Base-by-base conservation (phyloP, 768 basidiomycete species). In the Leccinum rimulosum region DNA sequence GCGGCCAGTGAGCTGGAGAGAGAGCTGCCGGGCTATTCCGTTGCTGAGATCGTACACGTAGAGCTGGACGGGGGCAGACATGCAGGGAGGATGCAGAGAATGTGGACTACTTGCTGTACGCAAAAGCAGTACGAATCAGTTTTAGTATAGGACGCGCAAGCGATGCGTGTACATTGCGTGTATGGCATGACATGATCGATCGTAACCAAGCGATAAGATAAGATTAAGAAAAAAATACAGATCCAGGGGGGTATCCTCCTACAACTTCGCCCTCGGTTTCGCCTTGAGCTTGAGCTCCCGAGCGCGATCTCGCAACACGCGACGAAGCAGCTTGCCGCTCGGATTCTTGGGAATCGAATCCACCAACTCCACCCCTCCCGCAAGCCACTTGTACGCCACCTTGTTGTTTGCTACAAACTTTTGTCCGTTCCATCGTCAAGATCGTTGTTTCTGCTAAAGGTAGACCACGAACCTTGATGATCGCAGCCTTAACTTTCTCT, bases 1-100 rank as follows among this genome's bases (percentile, higher is more conserved):
- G 54, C 84, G 83, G 5, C 95, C 95, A 0, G 89, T 90, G 43
- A 97, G 79, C 72, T 89, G 89, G 50, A 80, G 75, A 6, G 93
- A 95, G 36, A 97, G 75, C 60, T 85, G 82, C 55, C 81, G 80
- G 6, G 93, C 95, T 66, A 96, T 79, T 45, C 95, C 95, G 67
- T 88, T 86, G 73, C 87, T 94, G 55, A 96, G 85, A 68, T 97
- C 95, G 73, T 97, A 97, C 1, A 96, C 85, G 68, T 95, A 94
- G 27, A 97, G 81, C 64, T 91, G 78, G 17, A 97, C 93, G 28
- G 75, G 74, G 28, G 70, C 19, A 14, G 69, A 59, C 68, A 69
- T 69, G 56, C 7, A 17, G 33, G 57, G 36, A 57, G 28, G n/a
- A 40, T n/a, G 55, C 1, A 40, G 15, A 19, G 48, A 33, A 52